Conservation (phyloP, 768 basidiomycete genomes). For the Tylopilus subfusipes region DNA sequence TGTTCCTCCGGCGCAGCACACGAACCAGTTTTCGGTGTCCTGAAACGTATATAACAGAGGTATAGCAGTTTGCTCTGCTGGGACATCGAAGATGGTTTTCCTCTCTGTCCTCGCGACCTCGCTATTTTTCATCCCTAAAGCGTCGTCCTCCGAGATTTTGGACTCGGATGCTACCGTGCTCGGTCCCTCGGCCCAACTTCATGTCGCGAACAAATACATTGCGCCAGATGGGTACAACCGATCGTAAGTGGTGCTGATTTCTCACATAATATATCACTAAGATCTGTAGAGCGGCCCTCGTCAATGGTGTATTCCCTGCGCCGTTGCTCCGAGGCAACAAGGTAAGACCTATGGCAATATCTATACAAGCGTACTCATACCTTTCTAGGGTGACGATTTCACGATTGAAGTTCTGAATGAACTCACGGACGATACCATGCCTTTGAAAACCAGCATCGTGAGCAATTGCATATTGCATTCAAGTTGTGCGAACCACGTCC, state of each 20-base stretch:
- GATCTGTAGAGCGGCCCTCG: background rate
- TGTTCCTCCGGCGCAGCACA: background rate
- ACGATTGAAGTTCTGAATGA: background rate
- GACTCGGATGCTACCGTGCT: background rate
- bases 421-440: background rate
- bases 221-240: background rate
- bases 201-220: background rate
- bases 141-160: background rate
- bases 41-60: background rate
- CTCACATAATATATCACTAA: background rate
- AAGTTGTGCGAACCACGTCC: background rate
- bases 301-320: background rate
- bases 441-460: background rate
- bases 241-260: background rate
- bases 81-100: background rate
- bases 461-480: background rate
- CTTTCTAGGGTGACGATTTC: background rate
- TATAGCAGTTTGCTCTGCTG: background rate
- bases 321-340: background rate
- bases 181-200: conserved; percentile 11
- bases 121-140: background rate
- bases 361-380: background rate
- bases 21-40: background rate
- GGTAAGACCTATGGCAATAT: background rate
- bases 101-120: conserved; percentile 1